Evolutionary conservation across 2,329 filamentous ascomycete genomes (phyloP).

Genomic region (Neonectria neomacrospora): DNA sequence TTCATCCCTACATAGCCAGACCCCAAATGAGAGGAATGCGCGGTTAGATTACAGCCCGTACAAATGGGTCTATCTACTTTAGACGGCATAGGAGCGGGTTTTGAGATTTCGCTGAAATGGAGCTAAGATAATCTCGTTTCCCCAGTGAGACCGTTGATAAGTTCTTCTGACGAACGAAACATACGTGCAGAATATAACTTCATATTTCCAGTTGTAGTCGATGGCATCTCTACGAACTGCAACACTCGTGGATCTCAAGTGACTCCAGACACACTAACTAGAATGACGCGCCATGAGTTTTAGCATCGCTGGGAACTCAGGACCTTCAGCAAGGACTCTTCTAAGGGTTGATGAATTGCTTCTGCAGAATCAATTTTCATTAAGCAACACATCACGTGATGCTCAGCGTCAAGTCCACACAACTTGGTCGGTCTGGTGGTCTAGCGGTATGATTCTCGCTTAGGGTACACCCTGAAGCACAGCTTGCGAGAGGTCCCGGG

Average conservation of each 20-base stretch:
- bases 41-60: slow-evolving; percentile 4
- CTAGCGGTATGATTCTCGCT: slow-evolving; percentile 79
- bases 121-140: background rate
- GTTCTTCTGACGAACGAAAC: background rate
- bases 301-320: no score
- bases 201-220: background rate
- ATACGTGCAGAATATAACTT: background rate
- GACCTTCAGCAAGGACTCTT: no score
- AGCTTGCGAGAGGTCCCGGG: slow-evolving; percentile 58
- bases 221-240: background rate
- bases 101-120: slow-evolving; percentile 5
- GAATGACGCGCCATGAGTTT: no score
- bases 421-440: slow-evolving; percentile 59
- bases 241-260: background rate
- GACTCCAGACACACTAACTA: background rate
- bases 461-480: slow-evolving; percentile 62
- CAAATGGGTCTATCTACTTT: background rate
- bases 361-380: background rate
- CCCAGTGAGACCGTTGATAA: background rate
- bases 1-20: slow-evolving; percentile 24
- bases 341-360: background rate
- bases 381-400: slow-evolving; percentile 24
- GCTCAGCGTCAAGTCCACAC: background rate
- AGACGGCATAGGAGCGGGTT: slow-evolving; percentile 40
- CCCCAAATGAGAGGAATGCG: background rate